Percentiles rank a stretch among this genome's conserved stretches.
Evolutionary conservation across 2,329 filamentous ascomycete species (phyloP).

Genomic region (Ilyonectria robusta): DNA sequence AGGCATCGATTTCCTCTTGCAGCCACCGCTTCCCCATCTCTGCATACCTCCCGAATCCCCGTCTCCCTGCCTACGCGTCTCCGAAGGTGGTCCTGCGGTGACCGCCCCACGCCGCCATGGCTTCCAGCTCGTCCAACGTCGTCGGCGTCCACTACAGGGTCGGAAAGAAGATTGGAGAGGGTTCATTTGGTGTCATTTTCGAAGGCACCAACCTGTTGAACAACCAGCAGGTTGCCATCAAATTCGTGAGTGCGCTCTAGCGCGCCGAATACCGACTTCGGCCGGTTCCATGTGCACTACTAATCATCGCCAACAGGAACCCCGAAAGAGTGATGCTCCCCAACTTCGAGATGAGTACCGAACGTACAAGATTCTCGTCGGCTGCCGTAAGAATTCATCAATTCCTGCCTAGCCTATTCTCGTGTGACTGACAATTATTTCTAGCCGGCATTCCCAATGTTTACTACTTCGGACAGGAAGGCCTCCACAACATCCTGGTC

Average conservation of each 20-base stretch:
- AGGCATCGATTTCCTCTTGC: constrained; percentile 43
- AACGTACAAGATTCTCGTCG: constrained; percentile 99
- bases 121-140: constrained; percentile 93
- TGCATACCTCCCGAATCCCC: constrained; percentile 30
- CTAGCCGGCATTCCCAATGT: constrained; percentile 98
- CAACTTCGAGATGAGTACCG: constrained; percentile 98
- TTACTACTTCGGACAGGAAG: constrained; percentile 99
- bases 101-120: constrained; percentile 68
- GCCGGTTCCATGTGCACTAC: constrained; percentile 20
- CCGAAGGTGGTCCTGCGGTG: constrained; percentile 44
- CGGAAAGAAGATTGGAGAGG: constrained; percentile 99
- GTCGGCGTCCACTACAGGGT: constrained; percentile 99
- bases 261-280: not conserved
- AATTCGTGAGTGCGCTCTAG: constrained; percentile 80
- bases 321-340: constrained; percentile 97
- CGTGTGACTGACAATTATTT: constrained; percentile 40
- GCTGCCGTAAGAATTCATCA: constrained; percentile 83
- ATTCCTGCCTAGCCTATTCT: constrained; percentile 49
- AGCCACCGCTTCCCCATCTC: constrained; percentile 32
- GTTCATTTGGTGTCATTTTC: constrained; percentile 98
- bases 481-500: constrained; percentile 98
- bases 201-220: constrained; percentile 98
- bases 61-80: constrained; percentile 33
- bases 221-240: constrained; percentile 99
- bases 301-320: constrained; percentile 75